Evolutionary conservation across 176 grass and related monocot species (phyloP).

Genomic region (Bromus sterilis): DNA sequence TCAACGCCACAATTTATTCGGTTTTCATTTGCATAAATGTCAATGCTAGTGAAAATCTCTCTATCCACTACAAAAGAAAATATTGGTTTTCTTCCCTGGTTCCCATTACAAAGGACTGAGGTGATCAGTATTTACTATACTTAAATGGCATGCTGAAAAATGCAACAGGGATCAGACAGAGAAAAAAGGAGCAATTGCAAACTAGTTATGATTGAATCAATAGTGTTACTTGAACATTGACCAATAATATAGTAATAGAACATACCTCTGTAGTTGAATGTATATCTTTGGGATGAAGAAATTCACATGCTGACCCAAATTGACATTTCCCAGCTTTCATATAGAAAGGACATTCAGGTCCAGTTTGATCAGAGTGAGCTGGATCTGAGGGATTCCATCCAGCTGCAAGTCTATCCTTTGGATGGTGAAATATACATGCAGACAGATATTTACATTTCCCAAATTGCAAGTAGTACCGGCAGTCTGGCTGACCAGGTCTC

Average conservation of each 20-base stretch:
- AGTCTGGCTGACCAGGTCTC: constrained; percentile 41
- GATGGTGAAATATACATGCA: constrained; percentile 42
- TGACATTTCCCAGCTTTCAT: constrained; percentile 35
- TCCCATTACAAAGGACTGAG: not conserved
- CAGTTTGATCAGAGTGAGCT: not conserved
- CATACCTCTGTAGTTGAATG: constrained; percentile 21
- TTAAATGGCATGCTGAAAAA: not conserved
- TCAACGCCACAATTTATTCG: not conserved
- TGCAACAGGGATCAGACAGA: not conserved
- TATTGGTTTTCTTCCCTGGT: not conserved
- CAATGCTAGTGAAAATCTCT: not conserved
- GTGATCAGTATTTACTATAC: not conserved
- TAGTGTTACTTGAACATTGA: not conserved
- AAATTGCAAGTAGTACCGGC: constrained; percentile 39
- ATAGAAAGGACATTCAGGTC: constrained; percentile 26
- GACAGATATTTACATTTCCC: constrained; percentile 46
- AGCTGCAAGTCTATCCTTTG: constrained; percentile 30
- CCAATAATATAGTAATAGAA: not conserved
- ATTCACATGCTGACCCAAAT: constrained; percentile 36
- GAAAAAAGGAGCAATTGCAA: not conserved
- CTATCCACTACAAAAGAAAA: not conserved
- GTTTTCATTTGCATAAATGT: not conserved
- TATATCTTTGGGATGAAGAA: constrained; percentile 17
- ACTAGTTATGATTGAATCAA: not conserved
- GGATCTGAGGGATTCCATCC: constrained; percentile 7